Conservation (phyloP, 768 basidiomycete species). For the Collybiopsis confluens region DNA sequence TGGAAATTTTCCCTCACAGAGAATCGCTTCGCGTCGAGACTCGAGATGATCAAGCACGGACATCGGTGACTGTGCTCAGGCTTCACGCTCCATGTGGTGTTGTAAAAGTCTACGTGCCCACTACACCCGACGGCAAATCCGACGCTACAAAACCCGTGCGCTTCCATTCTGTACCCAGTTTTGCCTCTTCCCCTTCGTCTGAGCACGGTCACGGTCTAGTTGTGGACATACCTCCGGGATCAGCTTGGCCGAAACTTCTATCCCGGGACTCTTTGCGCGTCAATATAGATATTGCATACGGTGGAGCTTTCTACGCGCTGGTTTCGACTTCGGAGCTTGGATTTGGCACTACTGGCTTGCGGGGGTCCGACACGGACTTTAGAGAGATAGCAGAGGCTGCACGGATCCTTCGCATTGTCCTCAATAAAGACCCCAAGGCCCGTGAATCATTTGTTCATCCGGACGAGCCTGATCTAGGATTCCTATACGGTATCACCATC, state of each 20-base stretch:
- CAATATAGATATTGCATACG: constrained; percentile 30
- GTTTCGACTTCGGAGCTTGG: constrained; percentile 30
- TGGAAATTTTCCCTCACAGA: constrained; percentile 25
- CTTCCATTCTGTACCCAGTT: constrained; percentile 33
- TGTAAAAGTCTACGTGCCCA: constrained; percentile 27
- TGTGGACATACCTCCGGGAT: constrained; percentile 23
- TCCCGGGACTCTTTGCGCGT: constrained; percentile 15
- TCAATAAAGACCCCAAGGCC: constrained; percentile 12
- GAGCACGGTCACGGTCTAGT: no score
- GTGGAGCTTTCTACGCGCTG: constrained; percentile 37
- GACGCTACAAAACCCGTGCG: constrained; percentile 25
- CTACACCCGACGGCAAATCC: constrained; percentile 15
- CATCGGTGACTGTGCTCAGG: constrained; percentile 12
- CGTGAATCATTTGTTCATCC: constrained; percentile 25
- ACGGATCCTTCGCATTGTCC: constrained; percentile 20
- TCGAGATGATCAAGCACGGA: background rate
- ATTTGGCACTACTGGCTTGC: constrained; percentile 23
- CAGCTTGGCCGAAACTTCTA: constrained; percentile 20
- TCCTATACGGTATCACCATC: constrained; percentile 34
- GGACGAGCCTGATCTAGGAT: constrained; percentile 26
- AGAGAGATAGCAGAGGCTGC: constrained; percentile 26
- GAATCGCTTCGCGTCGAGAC: constrained; percentile 19
- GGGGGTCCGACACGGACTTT: constrained; percentile 8
- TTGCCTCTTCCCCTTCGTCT: constrained; percentile 19
- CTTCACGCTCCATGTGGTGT: constrained; percentile 38